phyloP scores from a whole-genome alignment of 495 filamentous ascomycete genomes.

The Glarea lozoyensis region DNA sequence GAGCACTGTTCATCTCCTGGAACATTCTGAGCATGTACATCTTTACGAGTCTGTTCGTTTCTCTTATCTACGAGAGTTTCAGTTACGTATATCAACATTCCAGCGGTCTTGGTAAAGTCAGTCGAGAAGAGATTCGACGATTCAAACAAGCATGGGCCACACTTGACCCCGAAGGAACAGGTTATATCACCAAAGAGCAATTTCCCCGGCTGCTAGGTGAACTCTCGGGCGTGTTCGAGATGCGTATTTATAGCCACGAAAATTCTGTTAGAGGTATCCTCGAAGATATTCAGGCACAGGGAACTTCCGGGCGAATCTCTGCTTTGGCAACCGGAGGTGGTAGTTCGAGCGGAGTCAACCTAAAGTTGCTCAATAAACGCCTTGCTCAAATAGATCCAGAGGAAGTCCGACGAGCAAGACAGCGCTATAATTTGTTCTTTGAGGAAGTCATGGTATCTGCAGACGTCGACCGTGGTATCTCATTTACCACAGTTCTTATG shows the following conservation, averaged over 20 bases:
- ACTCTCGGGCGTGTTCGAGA: conserved; percentile 88
- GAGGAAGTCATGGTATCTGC: conserved; percentile 94
- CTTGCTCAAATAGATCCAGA: conserved; percentile 67
- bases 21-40: conserved; percentile 99
- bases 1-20: conserved; percentile 86
- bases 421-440: conserved; percentile 83
- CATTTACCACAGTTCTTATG: conserved; percentile 92
- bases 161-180: conserved; percentile 82
- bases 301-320: conserved; percentile 42
- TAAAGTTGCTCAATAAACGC: conserved; percentile 64
- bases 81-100: conserved; percentile 98
- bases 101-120: conserved; percentile 73
- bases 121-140: conserved; percentile 82
- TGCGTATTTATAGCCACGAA: conserved; percentile 91
- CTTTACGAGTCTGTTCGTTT: conserved; percentile 97
- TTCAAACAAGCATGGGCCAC: conserved; percentile 99
- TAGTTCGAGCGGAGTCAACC: conserved; percentile 61
- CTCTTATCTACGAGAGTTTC: conserved; percentile 98
- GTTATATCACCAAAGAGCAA: conserved; percentile 83
- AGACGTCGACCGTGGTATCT: conserved; percentile 77
- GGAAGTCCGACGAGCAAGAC: conserved; percentile 61
- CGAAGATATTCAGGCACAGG: conserved; percentile 63
- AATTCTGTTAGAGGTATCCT: conserved; percentile 77
- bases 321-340: conserved; percentile 38
- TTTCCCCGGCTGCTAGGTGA: conserved; percentile 88